Conservation (phyloP, 306 rosid species). For the Mimosa bimucronata region DNA sequence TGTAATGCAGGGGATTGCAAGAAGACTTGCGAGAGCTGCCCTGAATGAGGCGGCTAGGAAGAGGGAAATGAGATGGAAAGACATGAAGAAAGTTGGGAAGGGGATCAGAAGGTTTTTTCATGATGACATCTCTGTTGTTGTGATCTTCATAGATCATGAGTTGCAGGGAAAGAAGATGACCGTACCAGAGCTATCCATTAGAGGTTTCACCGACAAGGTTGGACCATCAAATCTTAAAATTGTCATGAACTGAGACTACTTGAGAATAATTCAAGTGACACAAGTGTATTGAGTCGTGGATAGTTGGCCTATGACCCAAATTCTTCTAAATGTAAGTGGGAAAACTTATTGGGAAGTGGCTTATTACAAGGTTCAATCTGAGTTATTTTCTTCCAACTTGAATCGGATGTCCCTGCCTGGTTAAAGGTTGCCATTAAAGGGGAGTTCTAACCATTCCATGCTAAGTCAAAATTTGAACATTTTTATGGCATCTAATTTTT, state of each 20-base stretch:
- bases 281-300: neutral
- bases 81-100: slow-evolving; percentile 66
- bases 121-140: slow-evolving; percentile 81
- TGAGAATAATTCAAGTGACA: neutral
- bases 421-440: slow-evolving; percentile 31
- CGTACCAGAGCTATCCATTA: slow-evolving; percentile 72
- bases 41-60: slow-evolving; percentile 71
- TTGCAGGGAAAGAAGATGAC: slow-evolving; percentile 47
- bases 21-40: slow-evolving; percentile 66
- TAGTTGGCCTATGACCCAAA: neutral
- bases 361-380: slow-evolving; percentile 44
- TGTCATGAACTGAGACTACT: slow-evolving; percentile 12
- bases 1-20: slow-evolving; percentile 73
- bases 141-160: slow-evolving; percentile 75
- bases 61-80: slow-evolving; percentile 69
- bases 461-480: slow-evolving; percentile 36
- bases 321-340: neutral
- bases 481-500: slow-evolving; percentile 63
- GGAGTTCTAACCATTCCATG: slow-evolving; percentile 41
- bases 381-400: slow-evolving; percentile 41
- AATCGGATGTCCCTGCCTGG: slow-evolving; percentile 36
- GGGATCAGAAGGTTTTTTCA: slow-evolving; percentile 72
- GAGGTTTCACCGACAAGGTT: slow-evolving; percentile 69
- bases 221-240: slow-evolving; percentile 69
- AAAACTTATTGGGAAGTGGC: slow-evolving; percentile 33